Base-by-base conservation (phyloP, 2,329 filamentous ascomycete genomes). In the Aspergillus jensenii region DNA sequence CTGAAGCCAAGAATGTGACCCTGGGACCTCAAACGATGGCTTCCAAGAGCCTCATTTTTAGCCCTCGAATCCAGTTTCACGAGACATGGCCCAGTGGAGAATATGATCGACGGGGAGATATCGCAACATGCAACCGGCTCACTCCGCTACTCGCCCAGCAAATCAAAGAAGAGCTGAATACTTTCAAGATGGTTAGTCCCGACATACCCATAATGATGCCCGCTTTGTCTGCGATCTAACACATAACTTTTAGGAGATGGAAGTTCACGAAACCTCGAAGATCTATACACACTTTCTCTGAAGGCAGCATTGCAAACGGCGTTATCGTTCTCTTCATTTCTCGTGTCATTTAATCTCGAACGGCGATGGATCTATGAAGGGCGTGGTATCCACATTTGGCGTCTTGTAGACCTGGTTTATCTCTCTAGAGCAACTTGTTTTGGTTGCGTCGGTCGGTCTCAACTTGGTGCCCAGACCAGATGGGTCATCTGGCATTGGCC, bases 201-300 rank as follows among this genome's bases (percentile, higher is more conserved):
- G 4, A 43, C 19, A 45, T 17, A 17, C 27, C 21, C 44, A 15
- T 3, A 3, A 7, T 12, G 3, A 7, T 15, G 35, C 19, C n/a
- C 21, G 2, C 9, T 17, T 15, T 3, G 8, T n/a, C 25, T 21
- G 19, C 17, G 17, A 21, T 31, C 64, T 60, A 37, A 65, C 80
- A 84, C 75, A 85, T 67, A 15, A 40, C 45, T 15, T 40, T 11
- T 62, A 98, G 95, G 95, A 99, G 81, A 99, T 99, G 95, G 95
- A 98, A 82, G 95, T 99, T 70, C 95, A 99, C 76, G 95, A 98
- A 79, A 91, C 89, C 74, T 98, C 95, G 66, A 99, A 98, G 81
- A 93, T 97, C 71, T 97, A 99, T 82, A 99, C 95, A 68, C 95
- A 99, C 84, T 99, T 99, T 85, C 98, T 99, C 83, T 99, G 86